Conservation (phyloP, 1,284 basidiomycete species). For the Cystobasidium slooffiae region DNA sequence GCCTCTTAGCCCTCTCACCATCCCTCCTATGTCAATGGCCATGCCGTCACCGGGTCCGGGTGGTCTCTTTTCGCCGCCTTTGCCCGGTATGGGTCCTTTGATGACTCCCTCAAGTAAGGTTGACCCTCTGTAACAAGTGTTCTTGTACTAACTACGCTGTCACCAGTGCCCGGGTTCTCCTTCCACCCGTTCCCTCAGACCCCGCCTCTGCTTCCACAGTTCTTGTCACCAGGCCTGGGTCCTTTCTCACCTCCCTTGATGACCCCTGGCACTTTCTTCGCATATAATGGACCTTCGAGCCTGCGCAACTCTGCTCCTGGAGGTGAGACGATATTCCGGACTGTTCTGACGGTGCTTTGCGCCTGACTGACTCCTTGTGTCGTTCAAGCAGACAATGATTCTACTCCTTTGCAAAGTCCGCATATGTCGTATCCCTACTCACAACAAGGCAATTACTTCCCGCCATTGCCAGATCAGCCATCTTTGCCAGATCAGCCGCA, state of each 20-base stretch:
- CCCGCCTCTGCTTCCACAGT: constrained; percentile 57
- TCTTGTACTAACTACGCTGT: constrained; percentile 3
- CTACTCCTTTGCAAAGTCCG: constrained; percentile 31
- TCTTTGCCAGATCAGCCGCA: constrained; percentile 9
- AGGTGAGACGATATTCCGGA: background rate
- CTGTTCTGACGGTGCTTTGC: background rate
- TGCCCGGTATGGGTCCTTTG: constrained; percentile 33
- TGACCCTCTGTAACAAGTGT: background rate
- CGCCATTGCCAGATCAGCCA: background rate
- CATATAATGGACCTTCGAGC: constrained; percentile 23
- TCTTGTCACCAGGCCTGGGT: constrained; percentile 57
- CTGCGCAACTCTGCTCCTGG: constrained; percentile 35
- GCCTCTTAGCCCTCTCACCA: constrained; percentile 32
- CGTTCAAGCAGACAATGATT: constrained; percentile 1
- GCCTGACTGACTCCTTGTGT: background rate
- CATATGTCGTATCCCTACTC: background rate
- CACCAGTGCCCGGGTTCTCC: constrained; percentile 57
- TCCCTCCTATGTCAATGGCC: constrained; percentile 30
- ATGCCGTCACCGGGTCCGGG: constrained; percentile 38
- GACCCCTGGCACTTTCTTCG: constrained; percentile 24
- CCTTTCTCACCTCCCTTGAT: constrained; percentile 53
- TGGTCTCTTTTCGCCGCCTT: constrained; percentile 35
- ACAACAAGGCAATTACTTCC: constrained; percentile 25
- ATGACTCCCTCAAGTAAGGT: constrained; percentile 43
- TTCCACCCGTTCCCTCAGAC: constrained; percentile 58